Evolutionary conservation across 2,329 filamentous ascomycete species (phyloP).

Genomic region (Huntiella bhutanensis): DNA sequence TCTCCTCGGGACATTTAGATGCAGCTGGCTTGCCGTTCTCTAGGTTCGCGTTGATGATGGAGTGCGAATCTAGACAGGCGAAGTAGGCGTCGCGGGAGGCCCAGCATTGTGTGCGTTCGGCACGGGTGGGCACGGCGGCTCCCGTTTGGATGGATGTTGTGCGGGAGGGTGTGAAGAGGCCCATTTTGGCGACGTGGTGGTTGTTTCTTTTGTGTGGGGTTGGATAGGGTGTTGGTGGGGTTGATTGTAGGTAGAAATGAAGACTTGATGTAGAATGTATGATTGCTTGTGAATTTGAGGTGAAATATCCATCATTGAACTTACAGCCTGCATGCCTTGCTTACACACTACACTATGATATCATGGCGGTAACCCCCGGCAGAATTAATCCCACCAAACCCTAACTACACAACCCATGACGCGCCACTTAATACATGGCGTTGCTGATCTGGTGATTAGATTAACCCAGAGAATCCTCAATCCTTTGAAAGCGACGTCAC

Average conservation of each 20-base stretch:
- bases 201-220: neutral
- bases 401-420: too few species aligned
- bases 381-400: too few species aligned
- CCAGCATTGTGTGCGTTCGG: conserved; percentile 72
- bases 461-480: too few species aligned
- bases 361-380: too few species aligned
- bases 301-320: too few species aligned
- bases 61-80: conserved; percentile 61
- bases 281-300: too few species aligned
- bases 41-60: conserved; percentile 48
- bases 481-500: too few species aligned
- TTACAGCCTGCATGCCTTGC: too few species aligned
- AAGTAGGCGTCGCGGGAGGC: conserved; percentile 78
- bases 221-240: neutral
- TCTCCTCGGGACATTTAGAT: conserved; percentile 22
- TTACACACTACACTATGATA: too few species aligned
- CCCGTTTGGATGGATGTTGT: conserved; percentile 36
- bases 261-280: conserved; percentile 4
- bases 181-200: conserved; percentile 21
- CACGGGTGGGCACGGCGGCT: conserved; percentile 62
- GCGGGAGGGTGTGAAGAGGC: conserved; percentile 28
- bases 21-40: conserved; percentile 20
- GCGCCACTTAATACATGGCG: too few species aligned
- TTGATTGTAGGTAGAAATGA: neutral
- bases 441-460: too few species aligned